These are phyloP conservation scores for Centaurea solstitialis DNA, from an alignment of 129 eudicot genomes.

Conservation along the genomic window DNA sequence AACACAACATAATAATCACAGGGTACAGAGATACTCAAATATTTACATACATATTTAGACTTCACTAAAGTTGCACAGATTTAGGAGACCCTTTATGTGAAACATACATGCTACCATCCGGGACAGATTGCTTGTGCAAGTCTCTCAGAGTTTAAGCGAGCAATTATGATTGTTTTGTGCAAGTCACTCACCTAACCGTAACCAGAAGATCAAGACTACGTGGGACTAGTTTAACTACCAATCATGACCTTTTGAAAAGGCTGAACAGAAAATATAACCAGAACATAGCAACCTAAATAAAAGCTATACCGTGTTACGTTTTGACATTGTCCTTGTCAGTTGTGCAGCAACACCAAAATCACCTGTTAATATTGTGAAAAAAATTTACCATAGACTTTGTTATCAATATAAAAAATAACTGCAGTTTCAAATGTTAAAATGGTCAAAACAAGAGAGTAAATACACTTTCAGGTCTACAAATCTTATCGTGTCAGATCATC, in stretches of 20 bases:
- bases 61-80: not conserved
- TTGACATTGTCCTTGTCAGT: conserved; percentile 96
- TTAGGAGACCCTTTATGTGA: not conserved
- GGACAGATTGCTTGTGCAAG: not conserved
- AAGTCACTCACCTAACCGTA: not conserved
- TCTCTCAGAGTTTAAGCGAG: not conserved
- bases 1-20: not conserved
- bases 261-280: not conserved
- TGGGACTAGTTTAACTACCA: not conserved
- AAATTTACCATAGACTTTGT: conserved; percentile 15
- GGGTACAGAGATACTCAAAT: not conserved
- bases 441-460: conserved; percentile 5
- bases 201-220: not conserved
- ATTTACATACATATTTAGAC: not conserved
- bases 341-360: conserved; percentile 99
- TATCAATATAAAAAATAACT: conserved; percentile 1
- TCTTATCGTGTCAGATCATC: conserved; percentile 5
- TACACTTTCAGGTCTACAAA: conserved; percentile 16
- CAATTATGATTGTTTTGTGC: not conserved
- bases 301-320: conserved; percentile 84
- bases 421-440: conserved; percentile 14
- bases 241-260: not conserved
- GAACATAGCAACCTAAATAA: not conserved
- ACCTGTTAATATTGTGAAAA: conserved; percentile 51
- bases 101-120: not conserved